Evolutionary conservation across 2,329 filamentous ascomycete genomes (phyloP).

Genomic region (Neophaeococcomyces aloes): DNA sequence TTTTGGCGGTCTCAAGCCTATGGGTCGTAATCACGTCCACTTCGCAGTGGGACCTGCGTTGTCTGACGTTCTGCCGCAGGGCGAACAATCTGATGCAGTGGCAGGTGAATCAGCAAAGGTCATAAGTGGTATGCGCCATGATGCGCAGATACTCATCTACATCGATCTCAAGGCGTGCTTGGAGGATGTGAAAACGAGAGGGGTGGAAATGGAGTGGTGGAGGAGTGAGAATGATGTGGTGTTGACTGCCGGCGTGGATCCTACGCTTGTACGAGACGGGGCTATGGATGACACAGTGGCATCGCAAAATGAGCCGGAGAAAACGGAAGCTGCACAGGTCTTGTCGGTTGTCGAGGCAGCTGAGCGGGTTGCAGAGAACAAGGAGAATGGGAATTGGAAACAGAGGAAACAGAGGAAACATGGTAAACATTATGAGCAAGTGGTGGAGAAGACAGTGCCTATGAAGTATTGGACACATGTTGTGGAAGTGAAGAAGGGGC

Average conservation of each 20-base stretch:
- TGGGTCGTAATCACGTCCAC: slow-evolving; percentile 83
- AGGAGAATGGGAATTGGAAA: slow-evolving; percentile 32
- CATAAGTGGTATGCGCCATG: slow-evolving; percentile 69
- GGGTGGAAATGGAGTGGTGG: slow-evolving; percentile 59
- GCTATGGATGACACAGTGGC: not conserved
- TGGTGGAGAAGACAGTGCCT: slow-evolving; percentile 46
- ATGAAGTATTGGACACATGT: slow-evolving; percentile 62
- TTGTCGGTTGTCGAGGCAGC: not conserved
- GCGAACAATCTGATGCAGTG: slow-evolving; percentile 13
- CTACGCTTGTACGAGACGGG: not conserved
- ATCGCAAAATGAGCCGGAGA: not conserved
- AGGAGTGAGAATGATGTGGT: slow-evolving; percentile 68
- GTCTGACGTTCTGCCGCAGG: slow-evolving; percentile 26
- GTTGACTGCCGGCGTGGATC: slow-evolving; percentile 44
- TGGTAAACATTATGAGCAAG: slow-evolving; percentile 22
- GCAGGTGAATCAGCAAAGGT: slow-evolving; percentile 33
- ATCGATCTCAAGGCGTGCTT: slow-evolving; percentile 61
- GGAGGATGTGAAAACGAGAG: slow-evolving; percentile 26
- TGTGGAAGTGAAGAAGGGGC: slow-evolving; percentile 60
- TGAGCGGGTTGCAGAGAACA: slow-evolving; percentile 26
- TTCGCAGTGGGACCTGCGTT: slow-evolving; percentile 64
- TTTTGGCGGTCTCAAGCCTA: slow-evolving; percentile 66
- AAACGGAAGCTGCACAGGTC: slow-evolving; percentile 26
- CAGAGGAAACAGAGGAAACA: not conserved
- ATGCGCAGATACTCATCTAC: slow-evolving; percentile 67